Evolutionary conservation across 2,329 filamentous ascomycete genomes (phyloP).

Genomic region (Fusarium falciforme): DNA sequence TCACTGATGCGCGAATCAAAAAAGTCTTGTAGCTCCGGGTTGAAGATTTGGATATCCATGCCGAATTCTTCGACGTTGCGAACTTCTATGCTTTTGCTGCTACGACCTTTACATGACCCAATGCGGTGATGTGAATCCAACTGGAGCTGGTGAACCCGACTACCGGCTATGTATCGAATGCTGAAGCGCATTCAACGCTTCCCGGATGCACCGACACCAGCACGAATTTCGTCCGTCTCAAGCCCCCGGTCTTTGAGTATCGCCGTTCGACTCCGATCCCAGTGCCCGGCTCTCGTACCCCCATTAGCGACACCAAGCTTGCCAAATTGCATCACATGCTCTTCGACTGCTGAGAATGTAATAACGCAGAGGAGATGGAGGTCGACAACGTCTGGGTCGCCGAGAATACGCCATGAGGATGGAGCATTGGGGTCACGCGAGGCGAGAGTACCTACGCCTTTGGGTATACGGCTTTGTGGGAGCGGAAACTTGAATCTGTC

Average conservation of each 20-base stretch:
- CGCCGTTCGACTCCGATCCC: constrained; percentile 9
- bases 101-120: background rate
- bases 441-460: constrained; percentile 9
- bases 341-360: constrained; percentile 8
- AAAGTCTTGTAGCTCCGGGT: constrained; percentile 16
- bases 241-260: constrained; percentile 11
- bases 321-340: constrained; percentile 6
- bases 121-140: constrained; percentile 39
- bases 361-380: constrained; percentile 9
- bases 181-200: constrained; percentile 32
- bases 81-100: constrained; percentile 9
- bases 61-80: background rate
- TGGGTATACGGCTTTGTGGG: constrained; percentile 15
- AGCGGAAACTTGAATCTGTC: background rate
- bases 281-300: constrained; percentile 30
- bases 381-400: background rate
- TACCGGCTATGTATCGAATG: constrained; percentile 47
- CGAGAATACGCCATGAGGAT: constrained; percentile 13
- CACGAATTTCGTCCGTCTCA: constrained; percentile 25
- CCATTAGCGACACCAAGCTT: constrained; percentile 10
- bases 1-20: constrained; percentile 21
- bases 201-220: constrained; percentile 24
- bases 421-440: constrained; percentile 29
- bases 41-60: background rate
- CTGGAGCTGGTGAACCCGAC: constrained; percentile 32